Conservation (phyloP, 257 asterid species). For the Scutellaria baicalensis region DNA sequence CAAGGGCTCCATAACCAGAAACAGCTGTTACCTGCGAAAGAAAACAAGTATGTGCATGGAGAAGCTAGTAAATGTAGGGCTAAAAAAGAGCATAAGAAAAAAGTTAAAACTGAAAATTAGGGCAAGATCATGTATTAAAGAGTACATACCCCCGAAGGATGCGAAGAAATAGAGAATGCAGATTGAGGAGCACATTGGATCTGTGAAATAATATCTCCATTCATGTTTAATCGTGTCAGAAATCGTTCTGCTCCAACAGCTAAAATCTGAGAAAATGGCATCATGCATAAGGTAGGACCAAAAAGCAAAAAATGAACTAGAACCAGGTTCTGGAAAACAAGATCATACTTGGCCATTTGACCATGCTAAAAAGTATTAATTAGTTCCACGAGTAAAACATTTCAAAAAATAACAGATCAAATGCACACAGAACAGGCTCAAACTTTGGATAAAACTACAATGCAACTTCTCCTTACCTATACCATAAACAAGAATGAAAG, state of each 20-base stretch:
- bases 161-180: constrained; percentile 64
- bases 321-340: background rate
- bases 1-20: constrained; percentile 89
- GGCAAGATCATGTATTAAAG: background rate
- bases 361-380: background rate
- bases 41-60: background rate
- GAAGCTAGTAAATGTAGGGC: background rate
- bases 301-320: constrained; percentile 5
- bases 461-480: background rate
- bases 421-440: background rate
- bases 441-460: background rate
- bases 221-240: constrained; percentile 70
- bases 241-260: constrained; percentile 82
- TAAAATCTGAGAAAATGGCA: constrained; percentile 47
- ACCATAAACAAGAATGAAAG: background rate
- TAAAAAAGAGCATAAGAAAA: too few species aligned
- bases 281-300: background rate
- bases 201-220: constrained; percentile 69
- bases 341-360: background rate
- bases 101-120: background rate
- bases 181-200: constrained; percentile 87
- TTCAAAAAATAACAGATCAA: background rate
- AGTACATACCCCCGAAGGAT: constrained; percentile 77
- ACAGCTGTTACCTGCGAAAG: constrained; percentile 65
- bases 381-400: background rate